Evolutionary conservation across 2,329 filamentous ascomycete species (phyloP), one percentile per base, ranked within the genome.

Genomic region (Alternaria alternata): DNA sequence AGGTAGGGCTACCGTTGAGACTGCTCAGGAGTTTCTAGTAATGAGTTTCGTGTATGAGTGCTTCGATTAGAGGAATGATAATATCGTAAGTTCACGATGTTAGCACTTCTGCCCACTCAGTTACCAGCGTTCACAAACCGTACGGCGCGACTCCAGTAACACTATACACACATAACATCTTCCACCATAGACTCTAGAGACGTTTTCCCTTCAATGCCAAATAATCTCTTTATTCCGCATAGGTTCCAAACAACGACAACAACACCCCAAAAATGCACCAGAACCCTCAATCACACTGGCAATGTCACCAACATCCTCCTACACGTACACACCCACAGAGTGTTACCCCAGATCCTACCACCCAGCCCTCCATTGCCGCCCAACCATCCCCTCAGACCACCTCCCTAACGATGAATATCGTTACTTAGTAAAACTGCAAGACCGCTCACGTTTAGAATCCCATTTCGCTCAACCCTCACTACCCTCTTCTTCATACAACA

Each of bases 351-450:
- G 5, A 41, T 39, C 32, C 30, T 39, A 51, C 24, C 49, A 51
- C 6, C 49, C 36, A 22, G 22, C 36, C 5, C 24, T 51, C 16
- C 22, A 20, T 34, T 48, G 28, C 24, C 16, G 32, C 7, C n/a
- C 30, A 11, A 30, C 18, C 30, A 24, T 36, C 9, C n/a, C 52
- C 6, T 9, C 43, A 14, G 44, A 38, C 34, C 46, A 49, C 48
- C 64, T 66, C 6, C 64, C 64, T 1, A 47, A 30, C 5, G 62
- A 66, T 6, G 64, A 66, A 36, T 61, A 54, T 22, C 46, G 42
- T 16, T 47, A 24, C 7, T 46, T 66, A 7, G 18, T 32, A 18
- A 53, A 51, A 9, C 55, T 34, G 3, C 61, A 64, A 7, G 12
- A 57, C 22, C 57, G 53, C 20, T 44, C 39, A 6, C 43, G 42